Conservation (phyloP, 768 basidiomycete species). For the Leucosporidium scottii region DNA sequence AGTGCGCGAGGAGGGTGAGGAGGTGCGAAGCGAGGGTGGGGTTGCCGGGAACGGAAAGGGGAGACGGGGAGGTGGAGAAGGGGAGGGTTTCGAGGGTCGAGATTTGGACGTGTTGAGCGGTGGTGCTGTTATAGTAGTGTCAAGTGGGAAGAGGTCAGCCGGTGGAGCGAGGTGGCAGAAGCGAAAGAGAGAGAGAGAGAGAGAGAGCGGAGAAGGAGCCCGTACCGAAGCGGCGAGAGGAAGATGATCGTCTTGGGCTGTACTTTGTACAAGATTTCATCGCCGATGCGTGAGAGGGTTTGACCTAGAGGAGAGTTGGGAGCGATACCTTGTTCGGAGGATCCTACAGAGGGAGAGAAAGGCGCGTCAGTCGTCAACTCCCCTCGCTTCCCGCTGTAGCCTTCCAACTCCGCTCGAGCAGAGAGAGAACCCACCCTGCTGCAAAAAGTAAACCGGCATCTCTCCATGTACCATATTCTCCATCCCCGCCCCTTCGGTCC, state of each 20-base stretch:
- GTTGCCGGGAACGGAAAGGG: background rate
- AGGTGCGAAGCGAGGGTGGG: too few species aligned
- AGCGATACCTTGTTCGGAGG: background rate
- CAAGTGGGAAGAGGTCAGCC: background rate
- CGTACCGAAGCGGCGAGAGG: background rate
- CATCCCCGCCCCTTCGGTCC: constrained; percentile 13
- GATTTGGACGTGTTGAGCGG: background rate
- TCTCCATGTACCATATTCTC: constrained; percentile 15
- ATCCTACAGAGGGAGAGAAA: background rate
- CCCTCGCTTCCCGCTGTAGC: background rate
- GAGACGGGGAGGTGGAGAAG: background rate
- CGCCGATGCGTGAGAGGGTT: background rate
- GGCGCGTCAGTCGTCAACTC: background rate
- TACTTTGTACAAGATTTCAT: background rate
- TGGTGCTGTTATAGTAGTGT: background rate
- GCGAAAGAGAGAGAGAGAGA: background rate
- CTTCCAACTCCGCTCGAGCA: background rate
- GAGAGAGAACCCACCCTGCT: background rate
- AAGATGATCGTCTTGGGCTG: background rate
- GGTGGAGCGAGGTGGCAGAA: background rate
- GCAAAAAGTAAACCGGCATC: constrained; percentile 22
- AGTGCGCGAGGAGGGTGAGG: too few species aligned
- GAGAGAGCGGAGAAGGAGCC: background rate
- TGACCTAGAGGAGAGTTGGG: background rate
- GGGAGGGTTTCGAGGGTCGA: background rate